A percentile compares a stretch with the other conserved stretches of the same genome.
phyloP scores from a whole-genome alignment of 495 filamentous ascomycete species.

The Aspergillus nanangensis region DNA sequence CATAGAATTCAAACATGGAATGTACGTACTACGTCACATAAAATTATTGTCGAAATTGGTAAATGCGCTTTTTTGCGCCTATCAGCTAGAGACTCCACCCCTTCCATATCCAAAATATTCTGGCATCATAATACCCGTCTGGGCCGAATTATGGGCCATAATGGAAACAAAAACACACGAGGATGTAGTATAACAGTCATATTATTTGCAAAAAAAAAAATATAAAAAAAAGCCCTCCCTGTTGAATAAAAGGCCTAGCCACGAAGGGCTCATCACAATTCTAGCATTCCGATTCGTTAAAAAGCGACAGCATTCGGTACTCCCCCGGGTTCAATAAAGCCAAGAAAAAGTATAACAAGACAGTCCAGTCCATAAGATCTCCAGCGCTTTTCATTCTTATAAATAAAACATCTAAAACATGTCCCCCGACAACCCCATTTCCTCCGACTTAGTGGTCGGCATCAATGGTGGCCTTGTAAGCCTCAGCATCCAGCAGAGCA shows the following conservation, averaged over 20 bases:
- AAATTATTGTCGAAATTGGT: too few relatives aligned
- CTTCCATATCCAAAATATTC: too few relatives aligned
- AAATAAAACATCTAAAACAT: conserved; percentile 19
- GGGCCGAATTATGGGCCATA: too few relatives aligned
- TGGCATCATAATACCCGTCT: too few relatives aligned
- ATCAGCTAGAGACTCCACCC: too few relatives aligned
- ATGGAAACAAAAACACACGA: too few relatives aligned
- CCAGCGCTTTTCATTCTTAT: conserved; percentile 4
- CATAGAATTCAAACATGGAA: not conserved
- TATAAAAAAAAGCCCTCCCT: conserved; percentile 3
- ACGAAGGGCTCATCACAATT: conserved; percentile 1
- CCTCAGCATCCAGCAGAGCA: conserved; percentile 63
- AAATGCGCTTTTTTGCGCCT: too few relatives aligned
- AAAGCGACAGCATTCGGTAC: too few relatives aligned
- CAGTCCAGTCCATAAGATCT: not conserved
- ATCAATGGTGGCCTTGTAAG: conserved; percentile 69
- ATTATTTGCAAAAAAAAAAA: conserved; percentile 1
- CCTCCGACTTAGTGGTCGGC: conserved; percentile 23
- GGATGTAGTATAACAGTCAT: too few relatives aligned
- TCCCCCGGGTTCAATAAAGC: not conserved
- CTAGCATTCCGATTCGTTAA: conserved; percentile 6
- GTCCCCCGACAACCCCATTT: not conserved
- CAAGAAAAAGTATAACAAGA: conserved; percentile 9
- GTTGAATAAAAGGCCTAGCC: conserved; percentile 17
- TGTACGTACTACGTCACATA: not conserved